phyloP scores from a whole-genome alignment of 441 rosid genomes.

The Metrosideros polymorpha region DNA sequence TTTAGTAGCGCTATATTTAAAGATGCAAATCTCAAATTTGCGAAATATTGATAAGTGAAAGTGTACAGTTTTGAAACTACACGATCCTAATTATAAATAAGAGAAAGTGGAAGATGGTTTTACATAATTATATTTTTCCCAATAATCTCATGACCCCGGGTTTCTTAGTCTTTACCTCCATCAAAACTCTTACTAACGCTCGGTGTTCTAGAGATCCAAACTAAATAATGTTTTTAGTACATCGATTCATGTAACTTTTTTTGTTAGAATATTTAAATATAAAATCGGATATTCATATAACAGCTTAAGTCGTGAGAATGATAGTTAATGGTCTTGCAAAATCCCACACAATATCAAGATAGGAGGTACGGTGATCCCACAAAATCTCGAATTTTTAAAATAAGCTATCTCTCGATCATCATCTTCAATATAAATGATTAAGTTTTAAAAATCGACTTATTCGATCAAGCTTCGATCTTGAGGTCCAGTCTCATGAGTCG shows the following conservation, averaged over 20 bases:
- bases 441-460: not conserved
- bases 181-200: too few species aligned
- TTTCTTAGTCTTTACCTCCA: not conserved
- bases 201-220: not conserved
- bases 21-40: not conserved
- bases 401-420: not conserved
- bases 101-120: not conserved
- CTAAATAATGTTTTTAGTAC: not conserved
- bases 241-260: not conserved
- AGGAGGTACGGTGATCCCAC: fast-evolving
- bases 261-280: not conserved
- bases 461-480: not conserved
- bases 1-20: not conserved
- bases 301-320: fast-evolving
- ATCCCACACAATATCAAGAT: fast-evolving
- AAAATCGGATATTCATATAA: not conserved
- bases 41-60: not conserved
- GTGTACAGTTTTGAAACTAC: not conserved
- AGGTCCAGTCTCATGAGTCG: too few species aligned
- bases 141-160: not conserved
- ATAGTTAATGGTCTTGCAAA: fast-evolving
- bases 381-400: too few species aligned
- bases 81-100: not conserved
- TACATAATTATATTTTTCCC: not conserved
- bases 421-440: not conserved